Percentiles rank a stretch among this genome's conserved stretches.
phyloP scores from a whole-genome alignment of 1,139 yeast species.

The Yamadazyma siamensis region DNA sequence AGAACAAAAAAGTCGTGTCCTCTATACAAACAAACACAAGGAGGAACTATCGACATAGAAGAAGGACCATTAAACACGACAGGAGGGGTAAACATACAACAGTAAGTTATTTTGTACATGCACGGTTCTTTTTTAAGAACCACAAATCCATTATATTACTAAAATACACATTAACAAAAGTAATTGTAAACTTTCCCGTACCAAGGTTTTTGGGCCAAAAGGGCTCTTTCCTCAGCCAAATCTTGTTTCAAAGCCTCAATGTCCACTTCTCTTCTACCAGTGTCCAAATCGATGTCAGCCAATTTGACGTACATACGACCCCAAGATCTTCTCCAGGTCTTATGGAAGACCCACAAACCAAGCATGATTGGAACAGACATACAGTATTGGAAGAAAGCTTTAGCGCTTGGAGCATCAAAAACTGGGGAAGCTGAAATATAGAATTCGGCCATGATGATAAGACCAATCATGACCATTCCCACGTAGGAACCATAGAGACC shows the following conservation, averaged over 20 bases:
- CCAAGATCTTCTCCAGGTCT: constrained; percentile 28
- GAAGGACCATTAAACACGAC: constrained; percentile 2
- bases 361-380: constrained; percentile 39
- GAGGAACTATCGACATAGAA: constrained; percentile 15
- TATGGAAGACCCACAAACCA: constrained; percentile 27
- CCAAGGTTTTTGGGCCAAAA: constrained; percentile 24
- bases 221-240: constrained; percentile 39
- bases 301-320: constrained; percentile 26
- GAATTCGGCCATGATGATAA: constrained; percentile 45
- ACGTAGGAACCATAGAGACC: constrained; percentile 47
- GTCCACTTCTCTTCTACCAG: constrained; percentile 48
- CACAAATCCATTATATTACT: too few relatives aligned
- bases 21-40: constrained; percentile 47
- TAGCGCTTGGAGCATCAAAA: constrained; percentile 19
- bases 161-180: constrained; percentile 30
- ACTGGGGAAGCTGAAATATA: constrained; percentile 48
- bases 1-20: constrained; percentile 90
- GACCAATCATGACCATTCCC: constrained; percentile 37
- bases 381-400: constrained; percentile 16
- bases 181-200: constrained; percentile 32
- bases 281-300: constrained; percentile 46
- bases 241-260: constrained; percentile 44
- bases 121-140: too few relatives aligned
- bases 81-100: constrained; percentile 1
- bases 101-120: neutral